A percentile compares a stretch with the other conserved stretches of the same genome.
phyloP scores from a whole-genome alignment of 352 stramenopile species.

The Globisporangium rhizosaccharum region DNA sequence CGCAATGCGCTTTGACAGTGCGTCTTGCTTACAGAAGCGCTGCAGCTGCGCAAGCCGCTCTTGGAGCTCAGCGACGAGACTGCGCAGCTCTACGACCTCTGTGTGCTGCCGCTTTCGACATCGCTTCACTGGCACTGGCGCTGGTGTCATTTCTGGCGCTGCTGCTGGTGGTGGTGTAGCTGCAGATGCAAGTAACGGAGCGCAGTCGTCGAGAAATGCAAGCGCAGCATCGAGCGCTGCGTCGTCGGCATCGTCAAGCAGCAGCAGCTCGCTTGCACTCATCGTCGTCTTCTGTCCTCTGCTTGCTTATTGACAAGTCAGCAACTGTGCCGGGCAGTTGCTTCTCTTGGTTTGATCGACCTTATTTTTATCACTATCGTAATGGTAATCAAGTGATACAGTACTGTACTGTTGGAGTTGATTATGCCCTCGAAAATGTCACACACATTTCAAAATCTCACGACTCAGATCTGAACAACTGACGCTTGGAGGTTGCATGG shows the following conservation, averaged over 20 bases:
- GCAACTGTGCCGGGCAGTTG: slow-evolving; percentile 3
- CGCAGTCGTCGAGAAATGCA: slow-evolving; percentile 11
- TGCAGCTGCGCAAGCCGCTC: background rate
- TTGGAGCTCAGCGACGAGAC: background rate
- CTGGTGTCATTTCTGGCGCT: background rate
- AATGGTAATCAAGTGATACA: no score
- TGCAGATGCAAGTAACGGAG: no score
- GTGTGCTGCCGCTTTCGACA: background rate
- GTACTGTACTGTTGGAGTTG: background rate
- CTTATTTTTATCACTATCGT: no score
- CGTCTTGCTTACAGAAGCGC: background rate
- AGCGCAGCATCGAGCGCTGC: slow-evolving; percentile 14
- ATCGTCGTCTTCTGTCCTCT: no score
- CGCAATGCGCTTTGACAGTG: no score
- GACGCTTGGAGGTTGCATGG: background rate
- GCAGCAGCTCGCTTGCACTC: background rate
- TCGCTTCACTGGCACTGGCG: background rate
- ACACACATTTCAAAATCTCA: background rate
- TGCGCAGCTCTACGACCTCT: background rate
- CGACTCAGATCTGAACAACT: background rate
- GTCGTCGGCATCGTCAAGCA: slow-evolving; percentile 5
- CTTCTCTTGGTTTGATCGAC: background rate
- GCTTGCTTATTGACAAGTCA: background rate
- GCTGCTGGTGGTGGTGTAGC: no score
- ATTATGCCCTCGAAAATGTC: no score